A percentile compares a stretch with the other conserved stretches of the same genome.
These are phyloP conservation scores for Heterobasidion parviporum DNA, from an alignment of 1,284 basidiomycete genomes.

Conservation along the genomic window DNA sequence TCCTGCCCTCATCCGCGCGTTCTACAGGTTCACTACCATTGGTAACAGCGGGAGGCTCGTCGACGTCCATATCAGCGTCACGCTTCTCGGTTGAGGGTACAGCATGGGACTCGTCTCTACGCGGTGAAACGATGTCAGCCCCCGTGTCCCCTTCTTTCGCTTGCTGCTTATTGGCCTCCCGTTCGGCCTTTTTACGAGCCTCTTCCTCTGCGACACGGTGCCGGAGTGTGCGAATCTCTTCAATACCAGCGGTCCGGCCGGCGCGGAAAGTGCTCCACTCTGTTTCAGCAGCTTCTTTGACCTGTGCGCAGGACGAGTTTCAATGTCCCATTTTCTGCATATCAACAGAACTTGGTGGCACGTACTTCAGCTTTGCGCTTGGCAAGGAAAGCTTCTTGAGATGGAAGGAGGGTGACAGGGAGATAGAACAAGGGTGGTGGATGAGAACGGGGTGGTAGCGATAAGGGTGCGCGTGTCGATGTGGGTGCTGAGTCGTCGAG, in stretches of 20 bases:
- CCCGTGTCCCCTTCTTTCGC: conserved; percentile 9
- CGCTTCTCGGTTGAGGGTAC: conserved; percentile 9
- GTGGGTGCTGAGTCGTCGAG: conserved; percentile 20
- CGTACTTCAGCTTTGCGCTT: conserved; percentile 55
- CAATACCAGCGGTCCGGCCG: conserved; percentile 50
- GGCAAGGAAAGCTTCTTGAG: conserved; percentile 59
- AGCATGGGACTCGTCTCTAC: conserved; percentile 8
- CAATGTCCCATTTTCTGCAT: background rate
- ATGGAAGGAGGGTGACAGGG: conserved; percentile 57
- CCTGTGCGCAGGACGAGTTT: conserved; percentile 27
- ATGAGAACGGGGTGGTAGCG: conserved; percentile 50
- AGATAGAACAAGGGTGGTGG: conserved; percentile 73
- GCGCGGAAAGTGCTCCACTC: conserved; percentile 59
- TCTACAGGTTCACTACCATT: conserved; percentile 23
- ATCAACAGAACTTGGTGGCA: background rate
- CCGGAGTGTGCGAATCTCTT: conserved; percentile 55
- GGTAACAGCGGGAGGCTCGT: conserved; percentile 13
- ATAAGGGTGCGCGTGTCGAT: conserved; percentile 33
- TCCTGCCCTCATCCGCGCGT: conserved; percentile 21
- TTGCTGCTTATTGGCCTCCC: conserved; percentile 14
- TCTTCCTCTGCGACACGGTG: conserved; percentile 57
- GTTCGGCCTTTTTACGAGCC: conserved; percentile 29
- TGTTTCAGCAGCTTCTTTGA: conserved; percentile 50
- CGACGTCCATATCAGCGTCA: conserved; percentile 37
- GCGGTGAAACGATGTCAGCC: conserved; percentile 1